Base-by-base conservation (phyloP, 345 rosid genomes). In the Brassica juncea region DNA sequence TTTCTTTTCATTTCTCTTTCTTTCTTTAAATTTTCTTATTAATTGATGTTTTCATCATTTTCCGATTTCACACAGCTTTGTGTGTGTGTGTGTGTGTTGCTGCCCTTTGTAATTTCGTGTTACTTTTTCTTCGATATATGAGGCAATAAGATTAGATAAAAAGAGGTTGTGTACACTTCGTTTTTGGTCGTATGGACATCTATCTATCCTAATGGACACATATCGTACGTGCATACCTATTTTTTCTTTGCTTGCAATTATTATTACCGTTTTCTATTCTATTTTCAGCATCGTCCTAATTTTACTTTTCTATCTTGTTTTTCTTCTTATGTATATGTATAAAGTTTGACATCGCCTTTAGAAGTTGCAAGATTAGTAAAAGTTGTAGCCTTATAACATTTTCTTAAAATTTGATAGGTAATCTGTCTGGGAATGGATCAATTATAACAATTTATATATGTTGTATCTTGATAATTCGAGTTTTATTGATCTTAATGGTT, bases 91-190 rank as follows among this genome's bases (percentile, higher is more conserved):
- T 72, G 28, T 63, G 21, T 19, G 21, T 19, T 19, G 21, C 21
- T 80, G 19, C 71, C 70, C 68, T 82, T 67, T 58, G 8, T 47
- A 55, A 68, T 31, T 72, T 82, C 47, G 63, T 77, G 58, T 47
- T 47, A 44, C 64, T 76, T 82, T 85, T 84, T 84, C 81, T 82
- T 82, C 80, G 81, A 87, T 86, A 89, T 87, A 42, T 84, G 89
- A 86, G 84, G 91, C 82, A 91, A 84, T 84, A 78, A 75, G 77
- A 84, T 87, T 83, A 85, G 42, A 69, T 74, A 52, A 35, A 31
- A 54, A 62, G 64, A 55, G 35, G 39, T 7, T 61, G n/a, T 74
- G 78, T 39, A 80, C 66, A 54, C 75, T 74, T 74, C 39, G 71
- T 49, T 60, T 69, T 74, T 74, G 66, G 79, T 80, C 79, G 42